Evolutionary conservation across 1,284 basidiomycete genomes (phyloP), one percentile per base, ranked within the genome.

Genomic region (Earliella scabrosa): DNA sequence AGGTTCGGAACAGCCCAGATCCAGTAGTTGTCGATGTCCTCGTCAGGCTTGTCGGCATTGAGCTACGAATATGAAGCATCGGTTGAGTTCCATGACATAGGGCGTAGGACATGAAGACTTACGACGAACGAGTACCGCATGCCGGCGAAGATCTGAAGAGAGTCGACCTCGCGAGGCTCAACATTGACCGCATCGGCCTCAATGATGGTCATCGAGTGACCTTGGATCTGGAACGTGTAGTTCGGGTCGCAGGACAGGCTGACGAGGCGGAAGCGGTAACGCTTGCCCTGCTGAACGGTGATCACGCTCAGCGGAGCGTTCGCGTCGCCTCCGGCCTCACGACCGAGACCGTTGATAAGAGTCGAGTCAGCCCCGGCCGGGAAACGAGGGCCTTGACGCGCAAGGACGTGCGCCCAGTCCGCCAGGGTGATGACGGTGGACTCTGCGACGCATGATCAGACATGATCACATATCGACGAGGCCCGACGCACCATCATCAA

Each of bases 281-380:
- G 75, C 55, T 79, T 74, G 43, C 69, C 60, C 26, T 58, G 35
- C 21, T 54, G 47, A 14, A 74, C 72, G 24, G 48, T 68, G 50
- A 77, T 61, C 1, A 76, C 70, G 0, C 73, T 60, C 16, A 76
- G 46, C 11, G 21, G 60, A 2, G 64, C 52, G n/a, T 61, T 55
- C 5, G 60, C 46, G 5, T 64, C 54, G 1, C 66, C 66, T 13
- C 50, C 56, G 2, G 46, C 20, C 45, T 50, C 71, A 4, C 73
- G 68, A 7, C 80, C 80, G 23, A 71, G 64, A 9, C 79, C 78
- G 50, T 87, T 87, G 66, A 87, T 81, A 6, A 86, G 65, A 2
- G 78, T 81, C 0, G 77, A 23, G 26, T 66, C 59, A 2, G 56
- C 35, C 11, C 56, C 59, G 11, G 39, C 58, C 56, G 64, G 60